A percentile compares a stretch with the other conserved stretches of the same genome.
Evolutionary conservation across 2,329 filamentous ascomycete species (phyloP).

Genomic region (Calonectria fujianensis): DNA sequence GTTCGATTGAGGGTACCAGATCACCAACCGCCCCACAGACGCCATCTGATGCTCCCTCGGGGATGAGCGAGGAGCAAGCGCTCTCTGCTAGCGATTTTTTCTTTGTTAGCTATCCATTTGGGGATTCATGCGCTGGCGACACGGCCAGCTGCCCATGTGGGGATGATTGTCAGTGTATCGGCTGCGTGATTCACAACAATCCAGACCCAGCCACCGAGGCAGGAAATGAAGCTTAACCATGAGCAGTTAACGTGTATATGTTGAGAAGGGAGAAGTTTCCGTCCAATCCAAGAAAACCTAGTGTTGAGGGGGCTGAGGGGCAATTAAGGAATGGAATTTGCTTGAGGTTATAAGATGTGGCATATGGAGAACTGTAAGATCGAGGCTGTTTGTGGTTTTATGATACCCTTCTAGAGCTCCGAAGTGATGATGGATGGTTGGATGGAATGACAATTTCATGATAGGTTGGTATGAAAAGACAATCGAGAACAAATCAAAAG

Average conservation of each 20-base stretch:
- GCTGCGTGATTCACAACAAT: constrained; percentile 72
- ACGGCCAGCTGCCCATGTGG: constrained; percentile 73
- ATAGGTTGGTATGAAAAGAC: not conserved
- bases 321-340: not conserved
- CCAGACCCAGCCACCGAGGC: constrained; percentile 43
- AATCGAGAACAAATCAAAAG: constrained; percentile 13
- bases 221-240: constrained; percentile 33
- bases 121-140: constrained; percentile 69
- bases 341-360: not conserved
- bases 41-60: constrained; percentile 68
- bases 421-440: constrained; percentile 20
- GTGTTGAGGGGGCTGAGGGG: not conserved
- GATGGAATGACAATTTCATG: not conserved
- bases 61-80: constrained; percentile 69
- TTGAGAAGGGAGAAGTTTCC: not conserved
- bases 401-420: constrained; percentile 38
- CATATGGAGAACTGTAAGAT: constrained; percentile 7
- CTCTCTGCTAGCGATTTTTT: constrained; percentile 74
- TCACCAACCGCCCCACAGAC: constrained; percentile 66
- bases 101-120: constrained; percentile 74
- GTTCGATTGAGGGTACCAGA: constrained; percentile 54
- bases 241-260: not conserved
- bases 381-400: constrained; percentile 33
- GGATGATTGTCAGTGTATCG: constrained; percentile 75
- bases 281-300: not conserved